A percentile compares a stretch with the other conserved stretches of the same genome.
phyloP scores from a whole-genome alignment of 2,329 filamentous ascomycete species.

The Aspergillus sp. region DNA sequence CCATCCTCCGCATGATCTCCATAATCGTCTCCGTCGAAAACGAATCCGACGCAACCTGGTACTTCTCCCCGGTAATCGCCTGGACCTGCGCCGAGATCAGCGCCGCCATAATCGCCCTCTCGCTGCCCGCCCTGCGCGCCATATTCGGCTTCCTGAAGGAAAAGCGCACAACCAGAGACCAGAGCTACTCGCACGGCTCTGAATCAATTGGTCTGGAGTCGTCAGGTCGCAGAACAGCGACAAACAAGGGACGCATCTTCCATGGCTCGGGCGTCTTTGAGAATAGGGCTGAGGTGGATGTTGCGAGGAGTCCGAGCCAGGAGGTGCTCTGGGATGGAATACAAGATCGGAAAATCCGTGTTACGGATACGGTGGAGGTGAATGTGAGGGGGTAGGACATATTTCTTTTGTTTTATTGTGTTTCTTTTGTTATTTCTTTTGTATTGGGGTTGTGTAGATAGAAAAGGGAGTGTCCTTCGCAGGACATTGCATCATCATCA shows the following conservation, averaged over 20 bases:
- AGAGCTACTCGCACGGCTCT: not conserved
- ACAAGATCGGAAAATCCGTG: not conserved
- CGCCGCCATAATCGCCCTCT: constrained; percentile 20
- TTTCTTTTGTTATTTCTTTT: no score
- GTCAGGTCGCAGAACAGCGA: not conserved
- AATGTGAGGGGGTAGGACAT: no score
- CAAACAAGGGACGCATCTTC: not conserved
- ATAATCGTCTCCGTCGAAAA: constrained; percentile 18
- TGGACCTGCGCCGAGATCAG: constrained; percentile 20
- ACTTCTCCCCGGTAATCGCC: constrained; percentile 21
- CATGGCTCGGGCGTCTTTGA: not conserved
- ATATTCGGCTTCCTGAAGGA: not conserved
- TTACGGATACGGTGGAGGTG: no score
- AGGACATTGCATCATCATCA: no score
- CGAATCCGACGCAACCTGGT: constrained; percentile 19
- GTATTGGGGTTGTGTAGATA: no score
- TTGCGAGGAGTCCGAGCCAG: not conserved
- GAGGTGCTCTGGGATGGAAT: not conserved
- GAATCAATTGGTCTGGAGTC: not conserved
- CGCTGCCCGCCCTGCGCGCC: constrained; percentile 14
- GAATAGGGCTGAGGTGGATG: not conserved
- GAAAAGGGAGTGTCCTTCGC: no score
- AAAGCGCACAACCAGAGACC: not conserved
- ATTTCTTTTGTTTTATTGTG: no score
- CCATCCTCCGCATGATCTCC: constrained; percentile 19